Percentiles rank a stretch among this genome's conserved stretches.
These are phyloP conservation scores for Metarhizium rileyi DNA, from an alignment of 2,329 filamentous ascomycete species.

Conservation along the genomic window DNA sequence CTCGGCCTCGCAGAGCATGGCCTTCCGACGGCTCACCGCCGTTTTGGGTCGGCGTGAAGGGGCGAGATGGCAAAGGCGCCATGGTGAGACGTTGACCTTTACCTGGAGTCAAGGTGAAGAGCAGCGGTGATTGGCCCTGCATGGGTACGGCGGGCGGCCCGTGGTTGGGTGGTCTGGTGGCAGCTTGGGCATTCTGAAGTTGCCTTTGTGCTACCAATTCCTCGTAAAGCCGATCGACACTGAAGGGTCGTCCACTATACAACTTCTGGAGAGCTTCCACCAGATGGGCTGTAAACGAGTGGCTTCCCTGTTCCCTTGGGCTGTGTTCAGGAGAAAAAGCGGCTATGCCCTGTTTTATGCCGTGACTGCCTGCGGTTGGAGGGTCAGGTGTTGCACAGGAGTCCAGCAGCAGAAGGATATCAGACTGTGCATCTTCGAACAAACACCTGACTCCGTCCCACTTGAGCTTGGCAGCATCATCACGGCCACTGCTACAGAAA, in stretches of 20 bases:
- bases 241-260: slow-evolving; percentile 44
- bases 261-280: slow-evolving; percentile 46
- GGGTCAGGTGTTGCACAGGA: slow-evolving; percentile 48
- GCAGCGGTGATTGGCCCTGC: slow-evolving; percentile 34
- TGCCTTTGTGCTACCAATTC: slow-evolving; percentile 39
- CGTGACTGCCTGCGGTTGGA: slow-evolving; percentile 39
- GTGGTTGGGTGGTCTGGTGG: slow-evolving; percentile 35
- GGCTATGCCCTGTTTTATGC: slow-evolving; percentile 53
- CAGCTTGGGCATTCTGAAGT: slow-evolving; percentile 32
- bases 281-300: slow-evolving; percentile 49
- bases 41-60: slow-evolving; percentile 18
- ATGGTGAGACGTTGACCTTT: slow-evolving; percentile 44
- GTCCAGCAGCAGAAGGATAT: slow-evolving; percentile 53
- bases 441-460: slow-evolving; percentile 55
- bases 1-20: slow-evolving; percentile 14
- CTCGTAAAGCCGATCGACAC: slow-evolving; percentile 45
- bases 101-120: slow-evolving; percentile 46
- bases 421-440: slow-evolving; percentile 52
- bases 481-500: slow-evolving; percentile 43
- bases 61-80: slow-evolving; percentile 32
- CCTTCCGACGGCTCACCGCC: slow-evolving; percentile 15
- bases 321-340: slow-evolving; percentile 45
- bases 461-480: slow-evolving; percentile 50
- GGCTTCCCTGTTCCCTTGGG: slow-evolving; percentile 32
- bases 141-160: slow-evolving; percentile 23